Base-by-base conservation (phyloP, 2,329 filamentous ascomycete species). In the Nothophaeocryptopus gaeumannii region DNA sequence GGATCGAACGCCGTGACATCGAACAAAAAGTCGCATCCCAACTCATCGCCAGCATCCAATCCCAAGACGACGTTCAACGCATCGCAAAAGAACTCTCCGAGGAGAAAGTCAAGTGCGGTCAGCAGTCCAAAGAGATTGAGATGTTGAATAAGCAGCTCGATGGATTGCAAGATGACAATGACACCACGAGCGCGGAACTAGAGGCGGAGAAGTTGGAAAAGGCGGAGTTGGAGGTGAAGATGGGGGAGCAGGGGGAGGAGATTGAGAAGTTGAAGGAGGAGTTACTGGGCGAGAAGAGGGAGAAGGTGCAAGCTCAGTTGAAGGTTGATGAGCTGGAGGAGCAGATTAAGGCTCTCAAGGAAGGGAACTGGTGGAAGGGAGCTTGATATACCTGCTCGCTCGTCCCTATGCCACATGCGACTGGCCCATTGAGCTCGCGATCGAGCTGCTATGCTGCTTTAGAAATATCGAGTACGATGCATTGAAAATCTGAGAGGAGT, bases 1-100 rank as follows among this genome's bases (percentile, higher is more conserved):
- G 53, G 47, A 55, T 56, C 41, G 54, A 58, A 32, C 56, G 56
- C n/a, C 47, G 43, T 10, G 49, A 39, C 20, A 37, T 53, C 35
- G 49, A 55, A 39, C 49, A 58, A 15, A 50, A 41, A 16, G 48
- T 56, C 15, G 39, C 51, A 2, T 40, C 43, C 8, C 42, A 51
- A 5, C 42, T 42, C 14, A 31, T 58, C 5, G 30, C 45, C 29
- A 44, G 16, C 26, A 45, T 55, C 11, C 43, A 47, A 5, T 51
- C 20, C 13, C 43, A 58, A 14, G 51, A 55, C 16, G 51, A 58
- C 30, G 47, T 56, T 2, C 26, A 38, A 30, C 46, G 39, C 29
- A 47, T 58, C 20, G 46, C 56, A 8, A 39, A 49, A n/a, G 46
- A 56, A 30, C 38, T 58, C 11, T 36, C 56, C 8, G 48, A 46